These are phyloP conservation scores for Diaporthe aspalathi DNA, from an alignment of 2,329 filamentous ascomycete genomes.

Conservation along the genomic window DNA sequence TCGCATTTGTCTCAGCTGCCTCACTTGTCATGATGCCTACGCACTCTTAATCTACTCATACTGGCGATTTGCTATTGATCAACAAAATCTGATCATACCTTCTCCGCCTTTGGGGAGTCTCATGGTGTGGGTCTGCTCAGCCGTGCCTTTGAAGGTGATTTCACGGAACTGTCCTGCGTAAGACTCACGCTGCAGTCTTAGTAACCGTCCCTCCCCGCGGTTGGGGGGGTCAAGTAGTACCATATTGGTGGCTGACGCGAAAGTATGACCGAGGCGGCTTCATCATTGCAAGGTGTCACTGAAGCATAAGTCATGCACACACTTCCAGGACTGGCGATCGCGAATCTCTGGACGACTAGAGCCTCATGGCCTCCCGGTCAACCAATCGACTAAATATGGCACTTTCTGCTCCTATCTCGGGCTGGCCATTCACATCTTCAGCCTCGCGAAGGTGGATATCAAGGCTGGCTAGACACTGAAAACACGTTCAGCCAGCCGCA, in stretches of 20 bases:
- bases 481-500: constrained; percentile 20
- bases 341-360: not conserved
- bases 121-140: constrained; percentile 4
- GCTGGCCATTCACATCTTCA: not conserved
- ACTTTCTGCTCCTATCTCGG: not conserved
- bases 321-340: not conserved
- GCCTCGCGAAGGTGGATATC: not conserved
- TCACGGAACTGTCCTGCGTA: not conserved
- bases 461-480: not conserved
- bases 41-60: not conserved
- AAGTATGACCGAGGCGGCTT: not conserved
- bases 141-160: not conserved
- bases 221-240: not conserved
- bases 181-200: not conserved
- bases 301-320: not conserved
- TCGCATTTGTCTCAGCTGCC: constrained; percentile 23
- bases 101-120: constrained; percentile 2
- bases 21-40: constrained; percentile 20
- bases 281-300: not conserved
- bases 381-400: not conserved
- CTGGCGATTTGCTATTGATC: constrained; percentile 4
- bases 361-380: not conserved
- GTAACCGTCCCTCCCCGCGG: not conserved
- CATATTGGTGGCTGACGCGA: not conserved
- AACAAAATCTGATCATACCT: not conserved